Evolutionary conservation across 371 early-diverging fungal species (phyloP).

Genomic region (Lichtheimia ramosa): DNA sequence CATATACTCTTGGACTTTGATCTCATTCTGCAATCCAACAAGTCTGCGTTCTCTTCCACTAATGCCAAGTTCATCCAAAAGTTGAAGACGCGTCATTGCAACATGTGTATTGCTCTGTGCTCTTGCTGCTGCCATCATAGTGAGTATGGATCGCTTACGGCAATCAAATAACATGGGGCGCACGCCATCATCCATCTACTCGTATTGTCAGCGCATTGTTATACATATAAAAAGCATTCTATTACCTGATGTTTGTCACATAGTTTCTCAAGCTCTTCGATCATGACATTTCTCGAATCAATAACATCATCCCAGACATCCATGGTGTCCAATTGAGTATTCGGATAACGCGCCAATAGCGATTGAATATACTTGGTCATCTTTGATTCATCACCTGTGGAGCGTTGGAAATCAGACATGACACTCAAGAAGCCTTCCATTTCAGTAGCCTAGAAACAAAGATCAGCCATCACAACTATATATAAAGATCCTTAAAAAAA

Average conservation of each 20-base stretch:
- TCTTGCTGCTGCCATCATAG: slow-evolving; percentile 56
- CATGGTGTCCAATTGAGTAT: slow-evolving; percentile 37
- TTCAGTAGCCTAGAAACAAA: slow-evolving; percentile 52
- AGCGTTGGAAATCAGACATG: slow-evolving; percentile 34
- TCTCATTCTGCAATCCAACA: not conserved
- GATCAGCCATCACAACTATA: not conserved
- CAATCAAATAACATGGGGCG: not conserved
- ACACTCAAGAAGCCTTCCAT: slow-evolving; percentile 58
- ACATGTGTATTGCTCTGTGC: slow-evolving; percentile 57
- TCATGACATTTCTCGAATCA: slow-evolving; percentile 28
- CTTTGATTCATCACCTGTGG: not conserved
- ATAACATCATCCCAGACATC: slow-evolving; percentile 56
- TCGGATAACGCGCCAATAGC: slow-evolving; percentile 27
- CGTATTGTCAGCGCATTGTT: no score
- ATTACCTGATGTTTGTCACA: not conserved
- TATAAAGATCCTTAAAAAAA: not conserved
- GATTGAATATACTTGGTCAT: not conserved
- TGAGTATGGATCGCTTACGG: slow-evolving; percentile 15
- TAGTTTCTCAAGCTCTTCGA: slow-evolving; percentile 18
- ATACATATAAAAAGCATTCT: no score
- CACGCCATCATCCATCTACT: no score
- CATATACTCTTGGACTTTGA: not conserved
- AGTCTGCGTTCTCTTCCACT: not conserved
- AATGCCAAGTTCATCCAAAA: slow-evolving; percentile 20
- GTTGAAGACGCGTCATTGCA: slow-evolving; percentile 35